A percentile compares a stretch with the other conserved stretches of the same genome.
These are phyloP conservation scores for Entomortierella chlamydospora DNA, from an alignment of 192 early-diverging fungal species.

Conservation along the genomic window DNA sequence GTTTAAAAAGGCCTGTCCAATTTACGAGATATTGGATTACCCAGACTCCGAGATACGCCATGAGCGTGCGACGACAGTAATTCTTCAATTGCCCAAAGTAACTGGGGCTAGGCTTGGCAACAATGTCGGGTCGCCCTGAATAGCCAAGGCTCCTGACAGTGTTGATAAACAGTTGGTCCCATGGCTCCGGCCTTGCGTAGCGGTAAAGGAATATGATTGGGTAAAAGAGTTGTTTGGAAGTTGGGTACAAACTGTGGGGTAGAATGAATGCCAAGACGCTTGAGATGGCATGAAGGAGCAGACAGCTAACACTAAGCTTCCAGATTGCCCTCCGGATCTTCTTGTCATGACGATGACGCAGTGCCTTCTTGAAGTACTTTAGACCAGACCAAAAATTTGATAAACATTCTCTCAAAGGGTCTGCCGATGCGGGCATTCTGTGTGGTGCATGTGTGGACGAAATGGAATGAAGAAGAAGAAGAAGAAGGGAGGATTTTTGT, in stretches of 20 bases:
- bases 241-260: not conserved
- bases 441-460: not conserved
- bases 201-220: slow-evolving; percentile 25
- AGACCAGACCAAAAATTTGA: slow-evolving; percentile 29
- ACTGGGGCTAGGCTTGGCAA: slow-evolving; percentile 14
- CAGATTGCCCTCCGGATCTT: not conserved
- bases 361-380: slow-evolving; percentile 21
- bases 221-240: slow-evolving; percentile 14
- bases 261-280: not conserved
- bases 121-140: slow-evolving; percentile 23
- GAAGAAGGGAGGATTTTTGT: not conserved
- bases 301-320: slow-evolving; percentile 14
- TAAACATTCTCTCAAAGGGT: slow-evolving; percentile 21
- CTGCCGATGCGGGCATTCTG: not conserved
- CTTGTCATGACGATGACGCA: slow-evolving; percentile 10
- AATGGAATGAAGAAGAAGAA: not conserved
- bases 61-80: slow-evolving; percentile 6
- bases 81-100: slow-evolving; percentile 6
- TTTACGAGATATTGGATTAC: slow-evolving; percentile 11
- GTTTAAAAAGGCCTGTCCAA: slow-evolving; percentile 9
- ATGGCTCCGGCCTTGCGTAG: slow-evolving; percentile 18
- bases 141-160: slow-evolving; percentile 21
- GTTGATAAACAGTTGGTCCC: slow-evolving; percentile 36
- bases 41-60: not conserved
- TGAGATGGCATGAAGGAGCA: slow-evolving; percentile 1